Base-by-base conservation (phyloP, 2,329 filamentous ascomycete genomes). In the Peltaster fructicola region DNA sequence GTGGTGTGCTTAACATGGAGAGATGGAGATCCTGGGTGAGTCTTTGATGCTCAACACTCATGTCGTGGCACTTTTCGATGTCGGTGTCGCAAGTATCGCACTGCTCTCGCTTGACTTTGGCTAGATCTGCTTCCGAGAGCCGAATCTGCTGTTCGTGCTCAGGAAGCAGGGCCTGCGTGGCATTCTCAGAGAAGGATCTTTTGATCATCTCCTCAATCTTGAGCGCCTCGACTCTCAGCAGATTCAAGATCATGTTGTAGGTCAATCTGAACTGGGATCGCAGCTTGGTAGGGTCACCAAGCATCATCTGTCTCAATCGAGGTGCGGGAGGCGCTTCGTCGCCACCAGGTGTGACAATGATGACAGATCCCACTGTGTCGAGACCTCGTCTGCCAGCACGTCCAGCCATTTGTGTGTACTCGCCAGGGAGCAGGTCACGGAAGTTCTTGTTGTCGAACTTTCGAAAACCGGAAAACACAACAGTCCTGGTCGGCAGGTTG, bases 181-280 rank as follows among this genome's bases (percentile, higher is more conserved):
- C 85, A 52, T 98, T 88, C 51, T 98, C 88, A 25, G 85, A 93
- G 60, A 98, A 98, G 50, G 84, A 93, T 37, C 88, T 76, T 63
- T 98, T 98, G 59, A 98, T 98, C 88, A 98, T 98, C 53, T 98
- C 88, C 50, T 98, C 88, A 39, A 98, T 95, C 57, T 93, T 95
- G 36, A 98, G 56, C 3, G 88, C 88, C 51, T 98, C 88, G 2
- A 98, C 88, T 17, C 88, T 75, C 23, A 98, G 61, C 15, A 98
- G 61, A 44, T 95, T 98, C 15, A 98, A 59, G 32, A 98, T 98
- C 88, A 98, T 98, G 54, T 95, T 98, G 60, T 98, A 98, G 0
- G 90, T 98, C 23, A 98, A 61, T 32, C 88, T 71, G 61, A 98
- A 98, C 45, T 98, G 88, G 5, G 85, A 95, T 22, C 82, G 71